phyloP scores from a whole-genome alignment of 2,329 filamentous ascomycete species.

The Penicillium sp. region DNA sequence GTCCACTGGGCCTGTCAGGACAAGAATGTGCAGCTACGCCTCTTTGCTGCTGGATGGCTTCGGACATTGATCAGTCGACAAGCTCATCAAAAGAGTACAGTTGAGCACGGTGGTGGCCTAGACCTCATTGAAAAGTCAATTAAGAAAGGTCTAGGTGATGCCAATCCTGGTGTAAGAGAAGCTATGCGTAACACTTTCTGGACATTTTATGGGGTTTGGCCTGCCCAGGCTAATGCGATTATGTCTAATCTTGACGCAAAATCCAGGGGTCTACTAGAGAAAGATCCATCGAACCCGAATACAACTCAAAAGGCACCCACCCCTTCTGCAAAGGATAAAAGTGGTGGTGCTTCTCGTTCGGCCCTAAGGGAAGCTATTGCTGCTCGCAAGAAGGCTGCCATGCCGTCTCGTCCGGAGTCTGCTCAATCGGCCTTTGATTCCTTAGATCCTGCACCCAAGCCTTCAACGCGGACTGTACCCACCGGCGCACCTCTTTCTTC shows the following conservation, averaged over 20 bases:
- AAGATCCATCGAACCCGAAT: slow-evolving; percentile 72
- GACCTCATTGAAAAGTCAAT: slow-evolving; percentile 85
- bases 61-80: slow-evolving; percentile 78
- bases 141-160: slow-evolving; percentile 81
- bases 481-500: slow-evolving; percentile 39
- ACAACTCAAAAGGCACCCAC: slow-evolving; percentile 18
- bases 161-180: slow-evolving; percentile 87
- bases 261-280: slow-evolving; percentile 75
- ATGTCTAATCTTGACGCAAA: slow-evolving; percentile 75
- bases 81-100: slow-evolving; percentile 68
- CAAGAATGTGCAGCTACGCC: slow-evolving; percentile 86
- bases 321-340: slow-evolving; percentile 17
- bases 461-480: slow-evolving; percentile 35
- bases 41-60: slow-evolving; percentile 77
- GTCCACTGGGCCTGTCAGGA: slow-evolving; percentile 79
- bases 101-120: slow-evolving; percentile 81
- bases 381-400: slow-evolving; percentile 68
- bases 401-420: slow-evolving; percentile 57
- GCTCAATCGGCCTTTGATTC: slow-evolving; percentile 54
- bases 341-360: slow-evolving; percentile 32
- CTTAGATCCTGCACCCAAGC: slow-evolving; percentile 32
- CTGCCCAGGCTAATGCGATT: slow-evolving; percentile 71
- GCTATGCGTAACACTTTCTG: slow-evolving; percentile 83
- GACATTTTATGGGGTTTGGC: slow-evolving; percentile 76
- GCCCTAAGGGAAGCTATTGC: slow-evolving; percentile 80